Evolutionary conservation across 2,329 filamentous ascomycete genomes (phyloP), one percentile per base, ranked within the genome.

Genomic region (Annulohypoxylon truncatum): DNA sequence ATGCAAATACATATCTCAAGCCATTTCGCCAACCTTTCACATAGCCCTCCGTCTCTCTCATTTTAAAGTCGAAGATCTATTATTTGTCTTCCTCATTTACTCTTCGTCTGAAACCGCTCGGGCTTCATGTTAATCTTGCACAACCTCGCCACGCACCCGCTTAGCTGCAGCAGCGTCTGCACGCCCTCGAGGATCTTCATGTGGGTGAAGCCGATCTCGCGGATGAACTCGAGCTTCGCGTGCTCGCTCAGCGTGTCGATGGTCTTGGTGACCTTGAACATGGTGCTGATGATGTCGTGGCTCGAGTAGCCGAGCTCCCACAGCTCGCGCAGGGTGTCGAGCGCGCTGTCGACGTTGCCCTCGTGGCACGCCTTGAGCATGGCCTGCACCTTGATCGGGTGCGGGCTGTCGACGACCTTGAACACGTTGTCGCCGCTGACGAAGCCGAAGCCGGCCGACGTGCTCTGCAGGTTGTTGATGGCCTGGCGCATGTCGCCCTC

Each of bases 161-260:
- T 96, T 47, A 99, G 85, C 80, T 99, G 96, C 63, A 99, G 85
- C 68, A 97, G 86, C 6, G 95, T 97, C 81, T 98, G 95, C 22
- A 99, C 93, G 28, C 96, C 96, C 77, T 99, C 96, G n/a, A 99
- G 83, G 60, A 99, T 95, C 79, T 96, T 94, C 96, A 99, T 99
- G 77, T 99, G 96, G 2, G 96, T 97, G 80, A 98, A 98, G 56
- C 96, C 96, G 79, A 99, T 99, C 81, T 97, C 96, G 82, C 94
- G 95, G 82, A 98, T 97, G 74, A 98, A 99, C 77, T 98, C 95
- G 67, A 99, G 84, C 82, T 97, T 97, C 13, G 94, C 90, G 79
- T 98, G 94, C 81, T 99, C 96, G 71, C 93, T 96, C 61, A 99
- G 82, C 1, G 91, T 93, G 1, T 93, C 92, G 64, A 98, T 94